Evolutionary conservation across 2,329 filamentous ascomycete genomes (phyloP).

Genomic region (Celoporthe dispersa): DNA sequence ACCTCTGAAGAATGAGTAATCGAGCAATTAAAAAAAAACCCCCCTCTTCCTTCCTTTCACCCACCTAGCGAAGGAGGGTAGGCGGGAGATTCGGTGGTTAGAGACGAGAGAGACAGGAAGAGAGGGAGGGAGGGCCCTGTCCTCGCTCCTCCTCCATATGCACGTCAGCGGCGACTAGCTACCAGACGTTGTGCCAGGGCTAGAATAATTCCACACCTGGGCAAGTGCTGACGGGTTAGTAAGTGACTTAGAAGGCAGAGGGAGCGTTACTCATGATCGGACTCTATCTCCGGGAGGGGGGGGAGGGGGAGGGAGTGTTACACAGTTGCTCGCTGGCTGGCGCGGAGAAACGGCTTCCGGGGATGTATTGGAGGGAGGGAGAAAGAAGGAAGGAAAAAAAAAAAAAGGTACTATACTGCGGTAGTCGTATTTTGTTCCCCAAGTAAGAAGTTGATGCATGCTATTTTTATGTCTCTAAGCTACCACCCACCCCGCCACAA

Average conservation of each 20-base stretch:
- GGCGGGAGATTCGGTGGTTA: no score
- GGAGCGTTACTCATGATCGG: neutral
- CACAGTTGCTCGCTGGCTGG: neutral
- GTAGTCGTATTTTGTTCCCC: neutral
- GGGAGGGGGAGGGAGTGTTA: no score
- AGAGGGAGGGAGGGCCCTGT: neutral
- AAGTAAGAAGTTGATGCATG: neutral
- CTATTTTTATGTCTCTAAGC: constrained; percentile 7
- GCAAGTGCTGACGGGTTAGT: neutral
- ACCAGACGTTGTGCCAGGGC: neutral
- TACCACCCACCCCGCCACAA: neutral
- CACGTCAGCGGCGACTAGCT: neutral
- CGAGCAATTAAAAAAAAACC: neutral
- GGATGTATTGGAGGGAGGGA: neutral
- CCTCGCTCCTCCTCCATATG: neutral
- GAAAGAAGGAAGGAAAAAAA: neutral
- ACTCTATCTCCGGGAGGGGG: neutral
- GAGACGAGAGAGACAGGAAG: no score
- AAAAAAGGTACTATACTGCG: neutral
- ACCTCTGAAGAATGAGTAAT: constrained; percentile 1
- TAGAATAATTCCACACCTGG: neutral
- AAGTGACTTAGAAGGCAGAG: neutral
- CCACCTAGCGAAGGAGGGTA: neutral
- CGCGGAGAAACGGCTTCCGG: neutral
- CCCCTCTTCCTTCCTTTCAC: neutral